phyloP scores from a whole-genome alignment of 371 early-diverging fungal species.

The Zancudomyces culisetae region DNA sequence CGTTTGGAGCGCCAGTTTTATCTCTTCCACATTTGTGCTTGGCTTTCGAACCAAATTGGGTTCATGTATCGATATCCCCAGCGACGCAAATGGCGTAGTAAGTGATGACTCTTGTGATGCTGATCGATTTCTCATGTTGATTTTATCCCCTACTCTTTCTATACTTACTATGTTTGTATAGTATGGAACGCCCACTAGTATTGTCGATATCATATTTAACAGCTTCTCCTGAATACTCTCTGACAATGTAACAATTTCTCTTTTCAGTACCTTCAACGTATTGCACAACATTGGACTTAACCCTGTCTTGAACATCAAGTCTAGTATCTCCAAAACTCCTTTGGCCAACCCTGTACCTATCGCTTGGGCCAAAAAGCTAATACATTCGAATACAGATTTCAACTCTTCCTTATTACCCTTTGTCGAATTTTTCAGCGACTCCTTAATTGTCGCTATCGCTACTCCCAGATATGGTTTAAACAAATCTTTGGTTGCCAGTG shows the following conservation, averaged over 20 bases:
- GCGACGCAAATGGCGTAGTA: not conserved
- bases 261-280: constrained; percentile 60
- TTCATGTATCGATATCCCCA: not conserved
- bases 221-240: constrained; percentile 79
- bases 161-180: constrained; percentile 13
- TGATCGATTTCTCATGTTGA: not conserved
- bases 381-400: constrained; percentile 59
- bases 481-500: constrained; percentile 58
- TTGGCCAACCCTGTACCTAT: constrained; percentile 76
- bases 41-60: constrained; percentile 15
- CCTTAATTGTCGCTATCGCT: constrained; percentile 49
- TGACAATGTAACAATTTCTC: constrained; percentile 61
- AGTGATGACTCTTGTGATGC: not conserved
- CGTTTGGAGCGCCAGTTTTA: constrained; percentile 70
- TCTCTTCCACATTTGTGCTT: constrained; percentile 32
- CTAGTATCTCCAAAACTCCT: constrained; percentile 70
- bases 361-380: constrained; percentile 71
- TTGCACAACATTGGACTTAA: constrained; percentile 62
- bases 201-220: constrained; percentile 70
- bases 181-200: constrained; percentile 69
- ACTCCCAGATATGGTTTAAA: constrained; percentile 66
- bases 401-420: constrained; percentile 33
- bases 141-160: not conserved
- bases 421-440: constrained; percentile 32
- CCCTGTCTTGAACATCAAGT: constrained; percentile 78